These are phyloP conservation scores for Crithidia expoeki DNA, from an alignment of 208 protist species.

Conservation along the genomic window DNA sequence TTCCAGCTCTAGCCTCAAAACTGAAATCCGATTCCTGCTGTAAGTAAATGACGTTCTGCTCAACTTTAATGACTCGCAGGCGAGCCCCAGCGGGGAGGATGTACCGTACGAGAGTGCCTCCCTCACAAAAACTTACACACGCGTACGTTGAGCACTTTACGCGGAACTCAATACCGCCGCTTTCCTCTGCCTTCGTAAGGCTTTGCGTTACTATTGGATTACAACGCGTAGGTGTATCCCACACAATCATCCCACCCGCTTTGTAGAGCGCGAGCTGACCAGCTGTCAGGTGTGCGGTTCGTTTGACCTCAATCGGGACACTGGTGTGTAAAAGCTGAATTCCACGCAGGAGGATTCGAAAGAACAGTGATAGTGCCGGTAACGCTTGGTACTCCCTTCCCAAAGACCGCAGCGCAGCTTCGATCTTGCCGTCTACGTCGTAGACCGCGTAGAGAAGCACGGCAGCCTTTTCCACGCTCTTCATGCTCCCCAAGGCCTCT, in stretches of 20 bases:
- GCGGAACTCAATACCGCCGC: background rate
- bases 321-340: background rate
- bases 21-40: background rate
- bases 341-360: background rate
- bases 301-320: background rate
- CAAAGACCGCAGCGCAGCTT: background rate
- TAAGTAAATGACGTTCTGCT: background rate
- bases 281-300: background rate
- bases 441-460: constrained; percentile 6
- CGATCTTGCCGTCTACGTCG: background rate
- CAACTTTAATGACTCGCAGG: background rate
- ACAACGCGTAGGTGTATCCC: background rate
- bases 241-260: background rate
- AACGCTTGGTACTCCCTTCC: background rate
- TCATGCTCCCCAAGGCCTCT: background rate
- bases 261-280: background rate
- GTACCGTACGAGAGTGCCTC: background rate
- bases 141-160: background rate
- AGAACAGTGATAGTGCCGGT: background rate
- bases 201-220: background rate
- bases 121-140: background rate
- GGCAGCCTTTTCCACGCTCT: constrained; percentile 7
- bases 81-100: background rate
- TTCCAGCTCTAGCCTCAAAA: background rate
- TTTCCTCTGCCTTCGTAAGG: background rate